Percentiles rank a stretch among this genome's conserved stretches.
Evolutionary conservation across 2,329 filamentous ascomycete species (phyloP).

Genomic region (Celoporthe dispersa): DNA sequence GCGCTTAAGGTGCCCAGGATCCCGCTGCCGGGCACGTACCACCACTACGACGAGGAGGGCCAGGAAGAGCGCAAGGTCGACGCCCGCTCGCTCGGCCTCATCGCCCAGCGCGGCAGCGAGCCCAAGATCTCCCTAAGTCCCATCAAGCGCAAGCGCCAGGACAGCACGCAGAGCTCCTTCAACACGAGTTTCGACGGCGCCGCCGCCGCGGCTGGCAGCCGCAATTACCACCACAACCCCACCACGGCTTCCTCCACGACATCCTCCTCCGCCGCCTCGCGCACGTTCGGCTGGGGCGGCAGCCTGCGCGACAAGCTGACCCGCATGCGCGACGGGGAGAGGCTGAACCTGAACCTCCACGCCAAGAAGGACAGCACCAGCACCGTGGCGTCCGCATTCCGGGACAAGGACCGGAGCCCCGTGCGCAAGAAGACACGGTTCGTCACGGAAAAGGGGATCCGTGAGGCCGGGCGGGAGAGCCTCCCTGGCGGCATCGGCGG

Average conservation of each 20-base stretch:
- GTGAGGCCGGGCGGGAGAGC: conserved; percentile 76
- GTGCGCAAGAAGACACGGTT: conserved; percentile 79
- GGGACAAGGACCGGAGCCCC: conserved; percentile 45
- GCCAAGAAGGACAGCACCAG: conserved; percentile 35
- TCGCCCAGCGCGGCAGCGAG: conserved; percentile 44
- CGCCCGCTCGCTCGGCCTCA: conserved; percentile 49
- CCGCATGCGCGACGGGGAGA: conserved; percentile 66
- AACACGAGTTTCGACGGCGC: conserved; percentile 28
- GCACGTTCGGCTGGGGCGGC: conserved; percentile 60
- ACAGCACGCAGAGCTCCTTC: conserved; percentile 48
- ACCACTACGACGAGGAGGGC: conserved; percentile 20
- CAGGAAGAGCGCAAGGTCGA: conserved; percentile 42
- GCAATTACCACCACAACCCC: not conserved
- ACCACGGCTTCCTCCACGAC: not conserved
- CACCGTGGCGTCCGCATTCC: conserved; percentile 25
- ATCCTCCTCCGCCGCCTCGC: conserved; percentile 27
- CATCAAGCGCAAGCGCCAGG: conserved; percentile 64
- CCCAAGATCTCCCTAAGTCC: conserved; percentile 60
- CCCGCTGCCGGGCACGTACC: conserved; percentile 22
- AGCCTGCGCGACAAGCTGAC: conserved; percentile 59
- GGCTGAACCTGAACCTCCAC: conserved; percentile 38
- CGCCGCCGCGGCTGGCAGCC: not conserved
- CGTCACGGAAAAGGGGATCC: conserved; percentile 76
- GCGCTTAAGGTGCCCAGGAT: conserved; percentile 26
- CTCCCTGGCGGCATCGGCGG: conserved; percentile 40